These are phyloP conservation scores for Urochloa ruziziensis DNA, from an alignment of 176 grass and related monocot genomes.

Conservation along the genomic window DNA sequence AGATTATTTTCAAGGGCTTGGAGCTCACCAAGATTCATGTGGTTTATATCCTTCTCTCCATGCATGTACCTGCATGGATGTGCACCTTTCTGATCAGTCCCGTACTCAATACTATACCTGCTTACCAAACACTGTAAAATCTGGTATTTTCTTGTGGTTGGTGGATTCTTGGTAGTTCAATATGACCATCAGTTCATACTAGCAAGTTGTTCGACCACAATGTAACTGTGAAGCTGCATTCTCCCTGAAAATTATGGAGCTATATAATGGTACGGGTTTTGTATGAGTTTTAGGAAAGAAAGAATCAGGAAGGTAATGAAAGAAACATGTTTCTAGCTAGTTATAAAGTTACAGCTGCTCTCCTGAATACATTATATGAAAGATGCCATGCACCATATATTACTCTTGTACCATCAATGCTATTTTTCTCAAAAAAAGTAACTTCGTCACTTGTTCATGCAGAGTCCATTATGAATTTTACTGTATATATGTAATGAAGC, in stretches of 20 bases:
- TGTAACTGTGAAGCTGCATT: background rate
- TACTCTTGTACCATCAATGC: background rate
- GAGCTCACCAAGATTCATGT: conserved; percentile 73
- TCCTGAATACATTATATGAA: background rate
- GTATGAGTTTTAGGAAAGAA: background rate
- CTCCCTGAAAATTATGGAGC: background rate
- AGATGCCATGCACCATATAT: background rate
- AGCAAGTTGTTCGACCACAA: background rate
- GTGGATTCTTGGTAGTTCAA: background rate
- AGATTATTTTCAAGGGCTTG: conserved; percentile 73
- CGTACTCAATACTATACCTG: background rate
- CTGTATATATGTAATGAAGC: background rate
- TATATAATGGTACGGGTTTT: background rate
- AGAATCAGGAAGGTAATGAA: background rate
- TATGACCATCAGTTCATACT: background rate
- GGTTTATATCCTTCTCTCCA: conserved; percentile 38
- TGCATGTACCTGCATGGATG: conserved; percentile 59
- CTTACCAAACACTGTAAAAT: conserved; percentile 2
- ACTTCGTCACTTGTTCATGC: background rate
- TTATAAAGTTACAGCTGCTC: background rate
- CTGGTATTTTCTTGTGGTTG: background rate
- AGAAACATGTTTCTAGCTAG: background rate
- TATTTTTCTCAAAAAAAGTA: background rate
- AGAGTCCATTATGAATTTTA: background rate
- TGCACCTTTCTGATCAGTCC: background rate